Conservation (phyloP, 2,329 filamentous ascomycete species). For the Penicillium sp. region DNA sequence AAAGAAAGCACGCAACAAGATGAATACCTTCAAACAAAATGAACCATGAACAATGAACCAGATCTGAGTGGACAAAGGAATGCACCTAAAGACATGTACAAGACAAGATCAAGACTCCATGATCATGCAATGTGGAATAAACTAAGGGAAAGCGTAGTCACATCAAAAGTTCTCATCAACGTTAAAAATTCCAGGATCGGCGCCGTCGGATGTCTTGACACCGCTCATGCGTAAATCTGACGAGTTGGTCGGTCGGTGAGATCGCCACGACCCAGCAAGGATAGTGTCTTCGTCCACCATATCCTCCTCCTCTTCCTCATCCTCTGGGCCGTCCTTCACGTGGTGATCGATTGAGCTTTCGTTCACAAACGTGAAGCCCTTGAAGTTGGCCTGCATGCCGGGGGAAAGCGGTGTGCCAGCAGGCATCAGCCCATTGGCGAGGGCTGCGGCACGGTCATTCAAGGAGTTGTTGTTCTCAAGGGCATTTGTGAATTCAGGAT, state of each 20-base stretch:
- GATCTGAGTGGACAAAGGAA: constrained; percentile 9
- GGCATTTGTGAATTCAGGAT: constrained; percentile 96
- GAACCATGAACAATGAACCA: constrained; percentile 3
- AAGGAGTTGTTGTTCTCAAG: constrained; percentile 82
- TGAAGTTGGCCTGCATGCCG: constrained; percentile 96
- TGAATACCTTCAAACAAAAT: neutral
- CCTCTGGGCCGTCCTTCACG: constrained; percentile 32
- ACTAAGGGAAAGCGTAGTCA: constrained; percentile 35
- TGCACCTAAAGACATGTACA: constrained; percentile 35
- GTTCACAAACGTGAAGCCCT: constrained; percentile 98
- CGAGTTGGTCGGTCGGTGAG: constrained; percentile 32
- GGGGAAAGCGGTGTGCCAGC: constrained; percentile 84
- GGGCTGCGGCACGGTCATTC: constrained; percentile 83
- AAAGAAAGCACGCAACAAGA: neutral
- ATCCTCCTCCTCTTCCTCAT: constrained; percentile 33
- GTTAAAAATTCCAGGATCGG: constrained; percentile 44
- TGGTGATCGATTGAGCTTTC: constrained; percentile 83
- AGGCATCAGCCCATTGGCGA: constrained; percentile 77
- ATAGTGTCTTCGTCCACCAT: constrained; percentile 47
- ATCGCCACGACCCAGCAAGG: constrained; percentile 38
- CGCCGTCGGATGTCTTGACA: constrained; percentile 39
- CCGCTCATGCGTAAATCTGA: constrained; percentile 47
- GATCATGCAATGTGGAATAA: constrained; percentile 34
- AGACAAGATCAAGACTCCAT: constrained; percentile 38
- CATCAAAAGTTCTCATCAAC: constrained; percentile 49